Evolutionary conservation across 306 rosid species (phyloP).

Genomic region (Datisca glomerata): DNA sequence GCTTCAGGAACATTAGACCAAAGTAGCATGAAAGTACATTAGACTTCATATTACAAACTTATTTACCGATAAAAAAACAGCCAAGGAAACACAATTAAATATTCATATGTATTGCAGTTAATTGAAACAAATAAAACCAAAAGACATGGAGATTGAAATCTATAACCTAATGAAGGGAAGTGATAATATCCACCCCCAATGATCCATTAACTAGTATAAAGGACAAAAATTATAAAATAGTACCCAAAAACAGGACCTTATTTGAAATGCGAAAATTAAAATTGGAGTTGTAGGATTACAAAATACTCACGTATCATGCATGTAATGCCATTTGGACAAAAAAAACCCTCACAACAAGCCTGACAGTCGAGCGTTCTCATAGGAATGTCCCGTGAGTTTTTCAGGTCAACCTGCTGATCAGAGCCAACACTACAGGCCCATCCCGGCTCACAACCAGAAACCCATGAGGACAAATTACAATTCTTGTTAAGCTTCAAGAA

Average conservation of each 20-base stretch:
- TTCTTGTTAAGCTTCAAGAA: constrained; percentile 72
- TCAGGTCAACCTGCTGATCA: constrained; percentile 42
- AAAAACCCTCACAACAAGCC: constrained; percentile 90
- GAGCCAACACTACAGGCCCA: constrained; percentile 74
- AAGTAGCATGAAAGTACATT: constrained; percentile 6
- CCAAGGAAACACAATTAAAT: too few species aligned
- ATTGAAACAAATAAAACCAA: too few species aligned
- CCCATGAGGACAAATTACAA: constrained; percentile 91
- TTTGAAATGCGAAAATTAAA: too few species aligned
- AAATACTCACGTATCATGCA: constrained; percentile 93
- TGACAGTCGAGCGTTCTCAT: constrained; percentile 60
- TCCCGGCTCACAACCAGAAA: constrained; percentile 96
- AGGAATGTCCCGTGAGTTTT: constrained; percentile 53
- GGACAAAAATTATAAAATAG: too few species aligned
- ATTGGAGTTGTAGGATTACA: too few species aligned
- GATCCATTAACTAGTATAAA: too few species aligned
- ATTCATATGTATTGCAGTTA: too few species aligned
- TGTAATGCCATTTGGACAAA: constrained; percentile 90
- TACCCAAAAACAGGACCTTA: too few species aligned
- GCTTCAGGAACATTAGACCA: constrained; percentile 39
- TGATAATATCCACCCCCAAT: too few species aligned
- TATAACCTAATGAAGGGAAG: too few species aligned
- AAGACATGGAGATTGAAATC: too few species aligned
- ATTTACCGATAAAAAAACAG: constrained; percentile 5
- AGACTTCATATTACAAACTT: neutral